Base-by-base conservation (phyloP, 805 yeast species). In the Saccharomycopsis oosterbeekiorum region DNA sequence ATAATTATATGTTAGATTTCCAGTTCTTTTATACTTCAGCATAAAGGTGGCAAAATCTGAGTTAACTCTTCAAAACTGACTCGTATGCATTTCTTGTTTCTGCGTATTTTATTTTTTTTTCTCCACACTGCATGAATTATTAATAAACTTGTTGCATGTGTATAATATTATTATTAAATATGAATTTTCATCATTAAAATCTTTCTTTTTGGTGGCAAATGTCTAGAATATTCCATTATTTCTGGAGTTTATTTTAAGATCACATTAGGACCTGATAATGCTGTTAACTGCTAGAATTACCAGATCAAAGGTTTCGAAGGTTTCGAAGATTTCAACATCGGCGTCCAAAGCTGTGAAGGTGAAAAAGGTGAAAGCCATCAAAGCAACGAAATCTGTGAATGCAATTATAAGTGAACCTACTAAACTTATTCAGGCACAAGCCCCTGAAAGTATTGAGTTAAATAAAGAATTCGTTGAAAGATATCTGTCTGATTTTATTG, bases 401-500 rank as follows among this genome's bases (percentile, higher is more conserved):
- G 37, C 40, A 36, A 26, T 36, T 17, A 39, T 9, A 17, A n/a
- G 12, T n/a, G 19, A 10, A 2, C n/a, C 15, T 29, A 21, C 21
- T 15, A n/a, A 29, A n/a, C 12, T 8, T 26, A 14, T n/a, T n/a
- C 55, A 24, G 29, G 55, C 5, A 17, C 56, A n/a, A 34, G 19
- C 29, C 14, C 57, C 57, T 24, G 36, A 24, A 14, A 37, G 11
- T 55, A 9, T 36, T 6, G 42, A 24, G 3, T 34, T 55, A 36
- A 37, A n/a, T 5, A 34, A 56, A 36, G 39, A 19, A 4, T 41
- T 56, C 21, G 10, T 42, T 19, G 39, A 29, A 29, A 51, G 10
- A 42, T 53, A 57, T 36, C 24, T 12, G 21, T 29, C 57, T 3
- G 58, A 66, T 15, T 78, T 79, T 66, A 65, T 67, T 26, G 57